Evolutionary conservation across 495 filamentous ascomycete species (phyloP).

Genomic region (Aspergillus baeticus): DNA sequence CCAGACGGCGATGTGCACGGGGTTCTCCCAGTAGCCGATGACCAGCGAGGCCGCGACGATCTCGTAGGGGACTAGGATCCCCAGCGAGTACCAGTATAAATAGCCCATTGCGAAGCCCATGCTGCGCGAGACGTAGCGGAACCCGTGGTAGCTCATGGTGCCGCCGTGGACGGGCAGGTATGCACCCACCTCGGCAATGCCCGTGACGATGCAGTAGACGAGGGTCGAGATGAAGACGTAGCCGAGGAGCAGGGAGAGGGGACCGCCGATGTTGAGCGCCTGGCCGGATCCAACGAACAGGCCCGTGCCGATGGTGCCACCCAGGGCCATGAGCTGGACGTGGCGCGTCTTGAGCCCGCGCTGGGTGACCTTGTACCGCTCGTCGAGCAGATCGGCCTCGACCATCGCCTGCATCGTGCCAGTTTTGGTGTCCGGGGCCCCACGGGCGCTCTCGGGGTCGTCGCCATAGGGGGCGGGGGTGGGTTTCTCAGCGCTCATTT

Average conservation of each 20-base stretch:
- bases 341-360: conserved; percentile 54
- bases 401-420: conserved; percentile 27
- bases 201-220: conserved; percentile 61
- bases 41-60: conserved; percentile 70
- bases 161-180: conserved; percentile 61
- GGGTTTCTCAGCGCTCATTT: conserved; percentile 3
- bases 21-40: conserved; percentile 67
- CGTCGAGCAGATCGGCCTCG: conserved; percentile 38
- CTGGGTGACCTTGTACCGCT: conserved; percentile 39
- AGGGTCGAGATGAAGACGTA: conserved; percentile 59
- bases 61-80: conserved; percentile 68
- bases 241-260: conserved; percentile 64
- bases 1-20: conserved; percentile 54
- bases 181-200: conserved; percentile 63
- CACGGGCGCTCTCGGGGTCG: not conserved
- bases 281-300: conserved; percentile 56
- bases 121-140: conserved; percentile 59
- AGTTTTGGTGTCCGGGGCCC: not conserved
- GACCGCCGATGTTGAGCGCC: conserved; percentile 58
- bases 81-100: conserved; percentile 59
- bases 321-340: conserved; percentile 66
- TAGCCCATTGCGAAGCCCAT: conserved; percentile 64
- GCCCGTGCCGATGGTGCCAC: conserved; percentile 69
- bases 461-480: not conserved
- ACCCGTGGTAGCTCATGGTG: conserved; percentile 58